Evolutionary conservation across 2,329 filamentous ascomycete genomes (phyloP).

Genomic region (Nannizziopsis barbatae): DNA sequence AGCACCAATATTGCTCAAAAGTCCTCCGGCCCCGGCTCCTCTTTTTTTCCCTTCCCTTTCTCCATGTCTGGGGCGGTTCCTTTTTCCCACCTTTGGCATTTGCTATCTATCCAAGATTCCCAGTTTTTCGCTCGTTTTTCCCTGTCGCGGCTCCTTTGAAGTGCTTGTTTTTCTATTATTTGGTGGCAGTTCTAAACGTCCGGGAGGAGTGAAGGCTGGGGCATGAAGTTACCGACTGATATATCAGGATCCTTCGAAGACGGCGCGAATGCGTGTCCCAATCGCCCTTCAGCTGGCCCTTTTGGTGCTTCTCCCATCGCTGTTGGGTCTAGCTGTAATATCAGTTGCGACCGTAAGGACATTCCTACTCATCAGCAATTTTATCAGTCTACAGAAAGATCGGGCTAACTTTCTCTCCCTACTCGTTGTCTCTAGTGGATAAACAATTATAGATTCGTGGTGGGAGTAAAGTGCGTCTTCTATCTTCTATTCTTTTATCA

Average conservation of each 20-base stretch:
- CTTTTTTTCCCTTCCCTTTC: no score
- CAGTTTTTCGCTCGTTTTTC: no score
- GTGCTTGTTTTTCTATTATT: not conserved
- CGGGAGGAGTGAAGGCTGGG: not conserved
- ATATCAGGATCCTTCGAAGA: not conserved
- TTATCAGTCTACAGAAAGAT: not conserved
- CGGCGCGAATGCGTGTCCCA: conserved; percentile 6
- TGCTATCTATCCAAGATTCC: no score
- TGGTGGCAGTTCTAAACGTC: not conserved
- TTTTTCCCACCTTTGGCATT: no score
- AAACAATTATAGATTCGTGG: conserved; percentile 5
- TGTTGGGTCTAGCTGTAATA: conserved; percentile 1
- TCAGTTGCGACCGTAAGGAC: conserved; percentile 1
- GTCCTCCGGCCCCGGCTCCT: no score
- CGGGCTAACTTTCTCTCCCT: not conserved
- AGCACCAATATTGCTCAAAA: no score
- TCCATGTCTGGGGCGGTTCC: no score
- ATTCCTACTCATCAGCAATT: no score
- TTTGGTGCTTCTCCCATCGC: conserved; percentile 4
- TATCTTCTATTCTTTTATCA: not conserved
- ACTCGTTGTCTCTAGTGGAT: not conserved
- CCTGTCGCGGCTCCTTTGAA: not conserved
- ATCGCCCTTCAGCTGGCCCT: conserved; percentile 5
- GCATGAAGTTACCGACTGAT: not conserved
- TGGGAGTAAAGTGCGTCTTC: not conserved